Evolutionary conservation across 768 basidiomycete genomes (phyloP), one percentile per base, ranked within the genome.

Genomic region (Leccinum boreale): DNA sequence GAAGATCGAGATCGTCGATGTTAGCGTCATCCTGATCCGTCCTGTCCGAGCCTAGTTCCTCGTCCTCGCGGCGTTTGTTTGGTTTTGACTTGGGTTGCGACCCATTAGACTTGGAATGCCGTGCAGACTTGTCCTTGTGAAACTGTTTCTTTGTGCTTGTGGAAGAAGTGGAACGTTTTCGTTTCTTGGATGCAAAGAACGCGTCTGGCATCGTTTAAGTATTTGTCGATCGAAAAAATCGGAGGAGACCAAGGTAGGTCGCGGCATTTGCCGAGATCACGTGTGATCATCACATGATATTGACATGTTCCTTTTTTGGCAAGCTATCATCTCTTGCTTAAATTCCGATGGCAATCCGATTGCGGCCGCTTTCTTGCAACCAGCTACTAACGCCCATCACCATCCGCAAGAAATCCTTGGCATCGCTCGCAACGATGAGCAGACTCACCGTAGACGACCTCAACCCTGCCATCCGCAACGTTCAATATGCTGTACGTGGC

Each of bases 401-500:
- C 55, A 21, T 53, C 21, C 53, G 23, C 28, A 59, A 42, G 12
- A 58, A 35, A 55, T 39, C 35, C 5, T 49, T 55, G 29, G 7
- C 29, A 33, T 58, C 60, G 14, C 21, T 58, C 45, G 46, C 59
- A 39, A 65, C 62, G 3, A 86, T 85, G 85, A 79, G 75, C 60
- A 74, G 78, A 23, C 82, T 96, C 64, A 84, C 88, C 33, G 61
- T 82, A 58, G 80, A 86, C 55, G 80, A 84, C 44, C 84, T 98
- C 73, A 98, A 97, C 75, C 92, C 89, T 3, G 79, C 86, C 57
- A 80, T 97, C 49, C 81, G 85, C 69, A 85, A 91, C 52, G 97
- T 98, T 53, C 84, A 97, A 73, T 99, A 99, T 71, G 96, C 96
- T 56, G 96, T 99, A 28, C 91, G 96, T 55, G 96, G 97, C 50